Evolutionary conservation across 768 basidiomycete species (phyloP).

Genomic region (Boletus barrowsii): DNA sequence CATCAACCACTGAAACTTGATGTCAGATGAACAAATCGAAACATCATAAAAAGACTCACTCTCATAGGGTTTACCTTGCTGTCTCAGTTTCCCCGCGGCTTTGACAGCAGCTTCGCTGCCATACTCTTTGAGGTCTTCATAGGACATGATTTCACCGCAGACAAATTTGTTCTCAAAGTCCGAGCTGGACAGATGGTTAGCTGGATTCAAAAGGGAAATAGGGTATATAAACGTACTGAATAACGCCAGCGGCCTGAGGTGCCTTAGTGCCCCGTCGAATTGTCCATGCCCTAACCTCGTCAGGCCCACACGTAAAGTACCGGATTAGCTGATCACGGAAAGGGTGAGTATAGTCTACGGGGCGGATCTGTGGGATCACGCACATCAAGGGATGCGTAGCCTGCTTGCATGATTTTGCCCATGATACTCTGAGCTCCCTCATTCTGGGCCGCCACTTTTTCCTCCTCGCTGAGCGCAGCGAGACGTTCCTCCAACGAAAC

Average conservation of each 20-base stretch:
- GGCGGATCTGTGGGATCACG: constrained; percentile 21
- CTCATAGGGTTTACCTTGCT: constrained; percentile 97
- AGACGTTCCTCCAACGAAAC: constrained; percentile 94
- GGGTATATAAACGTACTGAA: constrained; percentile 63
- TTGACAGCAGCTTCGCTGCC: constrained; percentile 91
- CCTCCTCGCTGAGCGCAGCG: constrained; percentile 54
- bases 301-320: constrained; percentile 96
- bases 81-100: constrained; percentile 89
- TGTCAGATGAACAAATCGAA: constrained; percentile 5
- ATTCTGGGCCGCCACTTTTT: constrained; percentile 76
- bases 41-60: constrained; percentile 47
- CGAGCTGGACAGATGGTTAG: constrained; percentile 46
- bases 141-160: constrained; percentile 95
- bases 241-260: constrained; percentile 96
- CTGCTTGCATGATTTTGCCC: constrained; percentile 93
- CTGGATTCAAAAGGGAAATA: background rate
- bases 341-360: background rate
- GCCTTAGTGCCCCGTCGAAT: constrained; percentile 92
- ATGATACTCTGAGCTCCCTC: constrained; percentile 74
- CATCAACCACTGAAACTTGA: constrained; percentile 64
- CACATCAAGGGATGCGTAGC: constrained; percentile 84
- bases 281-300: constrained; percentile 98
- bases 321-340: constrained; percentile 69
- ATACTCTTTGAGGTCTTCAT: constrained; percentile 84
- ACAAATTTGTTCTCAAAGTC: constrained; percentile 99